Evolutionary conservation across 2,329 filamentous ascomycete species (phyloP).

Genomic region (Pseudonectria buxi): DNA sequence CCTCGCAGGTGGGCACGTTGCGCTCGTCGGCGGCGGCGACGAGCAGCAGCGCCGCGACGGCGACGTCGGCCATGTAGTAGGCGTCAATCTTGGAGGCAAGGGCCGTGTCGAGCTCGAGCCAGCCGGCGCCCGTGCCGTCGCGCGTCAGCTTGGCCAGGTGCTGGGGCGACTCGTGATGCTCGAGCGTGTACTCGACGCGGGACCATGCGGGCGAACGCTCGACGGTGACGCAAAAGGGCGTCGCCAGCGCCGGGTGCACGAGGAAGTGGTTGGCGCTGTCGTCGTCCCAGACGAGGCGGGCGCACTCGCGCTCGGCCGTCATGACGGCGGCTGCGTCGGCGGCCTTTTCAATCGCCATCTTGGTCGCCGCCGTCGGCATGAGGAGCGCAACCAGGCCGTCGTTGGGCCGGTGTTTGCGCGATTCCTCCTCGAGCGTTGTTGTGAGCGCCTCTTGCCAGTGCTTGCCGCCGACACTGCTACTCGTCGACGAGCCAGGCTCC

Average conservation of each 20-base stretch:
- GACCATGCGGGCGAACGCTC: slow-evolving; percentile 53
- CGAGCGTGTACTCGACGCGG: slow-evolving; percentile 56
- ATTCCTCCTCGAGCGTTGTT: slow-evolving; percentile 51
- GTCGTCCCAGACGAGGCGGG: slow-evolving; percentile 64
- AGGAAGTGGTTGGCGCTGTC: slow-evolving; percentile 54
- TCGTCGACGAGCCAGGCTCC: slow-evolving; percentile 17
- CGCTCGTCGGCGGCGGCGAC: slow-evolving; percentile 52
- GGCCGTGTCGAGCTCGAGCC: slow-evolving; percentile 54
- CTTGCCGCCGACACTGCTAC: slow-evolving; percentile 30
- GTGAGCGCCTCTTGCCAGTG: slow-evolving; percentile 52
- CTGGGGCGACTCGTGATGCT: slow-evolving; percentile 55
- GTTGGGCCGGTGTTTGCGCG: slow-evolving; percentile 46
- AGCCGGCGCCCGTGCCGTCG: slow-evolving; percentile 53
- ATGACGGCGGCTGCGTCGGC: slow-evolving; percentile 52
- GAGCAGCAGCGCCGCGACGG: slow-evolving; percentile 52
- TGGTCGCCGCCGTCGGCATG: slow-evolving; percentile 59
- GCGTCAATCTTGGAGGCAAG: slow-evolving; percentile 53
- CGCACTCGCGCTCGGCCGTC: slow-evolving; percentile 62
- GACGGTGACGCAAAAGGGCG: slow-evolving; percentile 55
- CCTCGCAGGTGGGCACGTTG: slow-evolving; percentile 37
- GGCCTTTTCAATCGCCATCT: slow-evolving; percentile 54
- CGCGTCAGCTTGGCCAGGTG: slow-evolving; percentile 55
- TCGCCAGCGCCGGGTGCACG: slow-evolving; percentile 56
- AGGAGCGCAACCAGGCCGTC: slow-evolving; percentile 62
- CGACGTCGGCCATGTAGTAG: slow-evolving; percentile 57